Evolutionary conservation across 2,329 filamentous ascomycete species (phyloP).

Genomic region (Emericellopsis atlantica): DNA sequence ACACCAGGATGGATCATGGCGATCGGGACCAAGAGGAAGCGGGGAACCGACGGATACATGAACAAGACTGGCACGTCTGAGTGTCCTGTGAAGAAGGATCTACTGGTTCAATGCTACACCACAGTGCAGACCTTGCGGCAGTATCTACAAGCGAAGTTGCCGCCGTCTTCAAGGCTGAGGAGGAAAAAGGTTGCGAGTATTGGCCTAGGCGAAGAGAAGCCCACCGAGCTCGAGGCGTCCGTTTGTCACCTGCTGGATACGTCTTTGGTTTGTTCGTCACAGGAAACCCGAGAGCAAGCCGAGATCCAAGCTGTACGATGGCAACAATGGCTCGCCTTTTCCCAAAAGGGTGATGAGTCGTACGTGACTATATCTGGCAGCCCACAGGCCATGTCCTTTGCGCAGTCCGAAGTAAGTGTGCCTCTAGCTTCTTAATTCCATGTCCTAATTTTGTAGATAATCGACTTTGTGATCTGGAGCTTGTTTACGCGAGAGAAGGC

Average conservation of each 20-base stretch:
- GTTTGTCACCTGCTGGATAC: slow-evolving; percentile 54
- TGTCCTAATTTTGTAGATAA: slow-evolving; percentile 39
- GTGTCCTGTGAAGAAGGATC: slow-evolving; percentile 35
- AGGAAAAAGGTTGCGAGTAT: slow-evolving; percentile 41
- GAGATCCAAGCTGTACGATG: slow-evolving; percentile 25
- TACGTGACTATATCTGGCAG: slow-evolving; percentile 36
- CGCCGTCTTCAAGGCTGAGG: slow-evolving; percentile 50
- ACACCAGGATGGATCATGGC: not conserved
- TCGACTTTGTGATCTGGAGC: slow-evolving; percentile 66
- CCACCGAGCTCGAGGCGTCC: slow-evolving; percentile 19
- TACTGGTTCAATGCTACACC: slow-evolving; percentile 58
- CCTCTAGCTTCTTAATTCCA: slow-evolving; percentile 1
- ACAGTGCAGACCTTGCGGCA: slow-evolving; percentile 54
- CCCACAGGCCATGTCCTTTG: slow-evolving; percentile 29
- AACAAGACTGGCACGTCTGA: slow-evolving; percentile 6
- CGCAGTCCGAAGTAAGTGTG: slow-evolving; percentile 47
- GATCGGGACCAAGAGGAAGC: slow-evolving; percentile 13
- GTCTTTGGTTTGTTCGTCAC: slow-evolving; percentile 47
- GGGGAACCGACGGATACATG: slow-evolving; percentile 9
- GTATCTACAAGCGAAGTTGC: slow-evolving; percentile 55
- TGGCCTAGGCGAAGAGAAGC: slow-evolving; percentile 15
- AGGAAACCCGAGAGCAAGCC: slow-evolving; percentile 8
- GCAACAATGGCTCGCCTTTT: slow-evolving; percentile 47
- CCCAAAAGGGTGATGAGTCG: slow-evolving; percentile 48
- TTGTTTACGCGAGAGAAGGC: slow-evolving; percentile 51